Evolutionary conservation across 129 eudicot genomes (phyloP), one percentile per base, ranked within the genome.

Genomic region (Pulicaria dysenterica): DNA sequence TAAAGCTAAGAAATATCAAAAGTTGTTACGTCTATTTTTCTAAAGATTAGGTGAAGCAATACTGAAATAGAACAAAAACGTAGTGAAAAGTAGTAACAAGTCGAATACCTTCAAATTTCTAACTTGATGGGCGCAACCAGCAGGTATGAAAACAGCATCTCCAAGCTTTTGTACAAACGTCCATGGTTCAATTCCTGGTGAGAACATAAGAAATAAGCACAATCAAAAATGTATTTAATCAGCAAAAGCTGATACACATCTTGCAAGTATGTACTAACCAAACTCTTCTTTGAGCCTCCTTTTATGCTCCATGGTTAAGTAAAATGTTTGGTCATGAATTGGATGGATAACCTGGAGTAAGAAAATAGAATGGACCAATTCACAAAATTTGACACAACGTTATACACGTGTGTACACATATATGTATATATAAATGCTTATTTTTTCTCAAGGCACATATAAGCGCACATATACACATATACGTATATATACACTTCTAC

Each of bases 241-340:
- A 61, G 36, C 69, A 24, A 49, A 48, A 69, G 69, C 47, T 40
- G 36, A 61, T 62, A 44, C 34, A 11, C 12, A 14, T 16, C 19
- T 59, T 59, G 51, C n/a, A 31, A 7, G 68, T 13, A 65, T 43
- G 61, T 36, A 76, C 87, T 76, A 45, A 81, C 95, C 95, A 71
- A 53, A 88, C 70, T 88, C 95, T 63, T 83, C 83, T 74, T 81
- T 88, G 49, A 88, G 95, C 82, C 48, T 88, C 76, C 79, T 65
- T 79, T 85, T 88, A 69, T 88, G 95, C 24, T 85, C 73, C 49
- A 79, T 46, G 5, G 85, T 80, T 77, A 88, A 74, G 80, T 85
- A 88, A 61, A 88, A 76, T 44, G 83, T 63, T 69, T 88, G 95
- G 75, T 88, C 95, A 81, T 88, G 95, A 69, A 88, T 83, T 17